Evolutionary conservation across 139 green algal genomes (phyloP), one percentile per base, ranked within the genome.

Genomic region (Coccomyxa sp.): DNA sequence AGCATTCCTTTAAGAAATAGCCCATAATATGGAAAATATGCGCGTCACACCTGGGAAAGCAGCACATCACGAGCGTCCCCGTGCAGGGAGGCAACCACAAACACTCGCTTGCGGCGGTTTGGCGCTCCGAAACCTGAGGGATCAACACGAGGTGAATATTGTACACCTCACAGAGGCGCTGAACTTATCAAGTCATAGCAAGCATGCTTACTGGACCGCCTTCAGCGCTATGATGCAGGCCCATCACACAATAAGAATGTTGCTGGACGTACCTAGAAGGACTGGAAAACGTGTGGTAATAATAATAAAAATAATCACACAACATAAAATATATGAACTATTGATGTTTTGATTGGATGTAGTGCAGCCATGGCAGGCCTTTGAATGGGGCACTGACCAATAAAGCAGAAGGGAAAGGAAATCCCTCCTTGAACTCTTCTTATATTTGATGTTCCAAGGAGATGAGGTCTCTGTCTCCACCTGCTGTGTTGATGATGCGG

Each of bases 31-130:
- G 60, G 60, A 16, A 68, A 16, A 68, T 68, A 14, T 51, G 38
- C 38, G 7, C 3, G 38, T 51, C 1, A 9, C 63, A 71, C 86
- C 87, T 93, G 90, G 14, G 88, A 86, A 15, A 98, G 90, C 74
- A 98, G 88, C 30, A 98, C 93, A 83, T 98, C 95, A 18, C 95
- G 79, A 13, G 94, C 88, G 82, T 98, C 95, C 30, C 93, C 95
- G 82, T 96, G 86, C 83, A 94, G 81, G 23, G 91, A 95, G 4
- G 95, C 95, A 38, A 98, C 66, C 58, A 98, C 78, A 84, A 97
- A 97, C 15, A 97, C 89, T 25, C 95, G 89, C 76, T 88, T 87
- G 13, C 95, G 88, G 27, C 91, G 87, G 83, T 96, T 95, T 38
- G 95, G 95, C 25, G 96, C 31, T n/a, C 95, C 95, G 87, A 98